These are phyloP conservation scores for Magnolia kwangsiensis DNA, from an alignment of 164 flowering plant species.

Conservation along the genomic window DNA sequence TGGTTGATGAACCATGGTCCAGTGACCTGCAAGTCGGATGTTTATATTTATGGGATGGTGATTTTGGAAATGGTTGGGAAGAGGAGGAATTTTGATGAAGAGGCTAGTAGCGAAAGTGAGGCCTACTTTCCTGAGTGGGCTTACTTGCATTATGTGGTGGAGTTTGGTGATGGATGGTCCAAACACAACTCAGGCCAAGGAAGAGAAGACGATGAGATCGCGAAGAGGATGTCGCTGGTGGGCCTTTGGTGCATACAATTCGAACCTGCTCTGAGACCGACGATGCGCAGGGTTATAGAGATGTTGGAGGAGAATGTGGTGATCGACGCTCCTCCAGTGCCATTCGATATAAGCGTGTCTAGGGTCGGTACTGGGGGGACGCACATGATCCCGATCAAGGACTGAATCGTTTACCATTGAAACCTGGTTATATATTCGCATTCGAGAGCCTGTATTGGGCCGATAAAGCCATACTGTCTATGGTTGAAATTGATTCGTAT, in stretches of 20 bases:
- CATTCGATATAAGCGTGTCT: not conserved
- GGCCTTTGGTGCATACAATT: constrained; percentile 4
- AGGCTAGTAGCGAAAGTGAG: constrained; percentile 3
- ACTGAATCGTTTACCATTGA: no score
- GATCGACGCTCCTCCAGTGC: not conserved
- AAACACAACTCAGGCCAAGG: no score
- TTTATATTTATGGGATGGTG: constrained; percentile 2
- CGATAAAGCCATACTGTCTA: no score
- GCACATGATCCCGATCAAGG: no score
- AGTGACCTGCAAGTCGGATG: not conserved
- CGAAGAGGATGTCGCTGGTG: not conserved
- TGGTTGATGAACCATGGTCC: constrained; percentile 1
- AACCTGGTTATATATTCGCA: no score
- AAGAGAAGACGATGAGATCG: not conserved
- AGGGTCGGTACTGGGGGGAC: not conserved
- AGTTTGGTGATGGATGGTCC: not conserved
- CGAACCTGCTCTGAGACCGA: not conserved
- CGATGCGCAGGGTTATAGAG: not conserved
- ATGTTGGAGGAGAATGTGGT: not conserved
- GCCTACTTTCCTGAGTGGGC: constrained; percentile 8
- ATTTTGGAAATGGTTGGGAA: constrained; percentile 3
- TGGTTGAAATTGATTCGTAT: no score
- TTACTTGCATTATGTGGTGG: constrained; percentile 2
- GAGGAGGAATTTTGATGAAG: constrained; percentile 2
- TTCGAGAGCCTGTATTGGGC: no score